phyloP scores from a whole-genome alignment of 208 protist species.

The Leishmania martiniquensis region DNA sequence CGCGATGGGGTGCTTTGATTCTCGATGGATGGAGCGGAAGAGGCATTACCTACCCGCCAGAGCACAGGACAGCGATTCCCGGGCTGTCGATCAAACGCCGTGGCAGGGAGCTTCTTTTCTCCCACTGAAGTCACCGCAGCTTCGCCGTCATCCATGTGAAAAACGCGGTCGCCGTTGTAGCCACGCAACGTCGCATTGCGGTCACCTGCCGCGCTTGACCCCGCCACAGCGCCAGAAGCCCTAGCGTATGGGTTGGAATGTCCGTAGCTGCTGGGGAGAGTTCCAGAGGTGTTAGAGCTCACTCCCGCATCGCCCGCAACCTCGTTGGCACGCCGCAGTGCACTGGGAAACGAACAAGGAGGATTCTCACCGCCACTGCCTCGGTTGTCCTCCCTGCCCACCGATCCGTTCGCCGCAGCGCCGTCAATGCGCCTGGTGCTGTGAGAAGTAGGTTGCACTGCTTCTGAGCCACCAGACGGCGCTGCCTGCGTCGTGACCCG shows the following conservation, averaged over 20 bases:
- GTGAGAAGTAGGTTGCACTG: slow-evolving; percentile 1
- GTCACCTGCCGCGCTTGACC: neutral
- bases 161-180: slow-evolving; percentile 5
- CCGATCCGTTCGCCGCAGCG: neutral
- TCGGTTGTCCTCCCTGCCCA: neutral
- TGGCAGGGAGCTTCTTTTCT: neutral
- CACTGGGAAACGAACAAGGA: slow-evolving; percentile 1
- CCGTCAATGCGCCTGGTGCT: neutral
- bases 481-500: neutral
- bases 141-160: slow-evolving; percentile 18
- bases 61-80: slow-evolving; percentile 9
- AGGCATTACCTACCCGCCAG: slow-evolving; percentile 3
- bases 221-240: neutral
- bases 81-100: slow-evolving; percentile 15
- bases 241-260: slow-evolving; percentile 12
- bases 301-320: neutral
- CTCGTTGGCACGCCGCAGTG: slow-evolving; percentile 4
- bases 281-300: slow-evolving; percentile 4
- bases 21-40: neutral
- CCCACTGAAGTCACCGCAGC: slow-evolving; percentile 6
- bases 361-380: neutral
- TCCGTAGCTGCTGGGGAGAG: slow-evolving; percentile 16
- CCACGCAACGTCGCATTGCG: neutral
- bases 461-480: slow-evolving; percentile 1
- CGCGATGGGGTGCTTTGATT: slow-evolving; percentile 9